Percentiles rank a stretch among this genome's conserved stretches.
Evolutionary conservation across 495 filamentous ascomycete species (phyloP).

Genomic region (Schizothecium vesticola): DNA sequence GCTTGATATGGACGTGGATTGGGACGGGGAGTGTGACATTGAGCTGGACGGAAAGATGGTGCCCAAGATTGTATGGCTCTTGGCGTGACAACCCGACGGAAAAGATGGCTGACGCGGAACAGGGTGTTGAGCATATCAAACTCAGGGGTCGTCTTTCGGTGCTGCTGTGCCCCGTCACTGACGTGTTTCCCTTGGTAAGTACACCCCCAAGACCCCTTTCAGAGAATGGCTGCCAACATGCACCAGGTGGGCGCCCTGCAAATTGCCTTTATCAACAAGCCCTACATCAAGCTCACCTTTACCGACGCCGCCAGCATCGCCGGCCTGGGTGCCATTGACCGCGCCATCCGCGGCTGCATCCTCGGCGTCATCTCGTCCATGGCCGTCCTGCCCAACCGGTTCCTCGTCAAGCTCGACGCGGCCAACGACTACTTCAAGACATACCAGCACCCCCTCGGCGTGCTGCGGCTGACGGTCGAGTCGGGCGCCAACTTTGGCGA

Average conservation of each 20-base stretch:
- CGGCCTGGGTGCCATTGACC: slow-evolving; percentile 32
- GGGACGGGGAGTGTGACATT: slow-evolving; percentile 39
- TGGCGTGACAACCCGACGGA: not conserved
- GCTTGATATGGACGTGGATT: slow-evolving; percentile 40
- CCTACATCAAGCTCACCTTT: slow-evolving; percentile 35
- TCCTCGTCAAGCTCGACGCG: slow-evolving; percentile 7
- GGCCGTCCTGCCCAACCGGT: slow-evolving; percentile 7
- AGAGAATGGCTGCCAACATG: not conserved
- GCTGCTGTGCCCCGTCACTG: slow-evolving; percentile 35
- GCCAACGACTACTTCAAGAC: slow-evolving; percentile 23
- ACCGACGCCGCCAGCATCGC: slow-evolving; percentile 39
- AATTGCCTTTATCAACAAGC: slow-evolving; percentile 41
- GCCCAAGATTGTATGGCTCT: slow-evolving; percentile 31
- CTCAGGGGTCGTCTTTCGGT: slow-evolving; percentile 37
- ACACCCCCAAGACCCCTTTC: not conserved
- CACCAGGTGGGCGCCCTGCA: slow-evolving; percentile 39
- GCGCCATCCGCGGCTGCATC: slow-evolving; percentile 31
- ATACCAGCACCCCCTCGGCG: slow-evolving; percentile 35
- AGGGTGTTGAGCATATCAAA: slow-evolving; percentile 40
- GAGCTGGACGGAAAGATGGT: slow-evolving; percentile 36
- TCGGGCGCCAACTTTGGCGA: slow-evolving; percentile 30
- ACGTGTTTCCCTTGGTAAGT: slow-evolving; percentile 37
- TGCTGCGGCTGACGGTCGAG: slow-evolving; percentile 38
- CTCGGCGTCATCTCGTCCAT: slow-evolving; percentile 31
- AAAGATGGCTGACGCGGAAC: not conserved